Conservation (phyloP, 345 rosid species). For the Abelmoschus esculentus region DNA sequence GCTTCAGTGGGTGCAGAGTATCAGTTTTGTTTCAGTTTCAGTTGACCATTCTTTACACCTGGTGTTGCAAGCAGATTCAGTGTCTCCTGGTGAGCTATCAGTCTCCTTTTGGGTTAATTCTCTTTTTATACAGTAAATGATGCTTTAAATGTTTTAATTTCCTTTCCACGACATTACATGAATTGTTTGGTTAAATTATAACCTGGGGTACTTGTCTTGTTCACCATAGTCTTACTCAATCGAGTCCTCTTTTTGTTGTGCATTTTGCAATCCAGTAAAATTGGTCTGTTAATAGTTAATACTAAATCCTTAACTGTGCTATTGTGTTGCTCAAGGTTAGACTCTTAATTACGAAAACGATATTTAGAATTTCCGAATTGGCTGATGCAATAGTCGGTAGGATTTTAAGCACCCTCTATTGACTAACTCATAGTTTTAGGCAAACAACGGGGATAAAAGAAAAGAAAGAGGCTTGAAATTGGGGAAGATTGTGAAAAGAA, state of each 20-base stretch:
- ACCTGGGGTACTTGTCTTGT: background rate
- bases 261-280: background rate
- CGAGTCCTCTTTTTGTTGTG: background rate
- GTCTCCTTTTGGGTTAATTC: slow-evolving; percentile 2
- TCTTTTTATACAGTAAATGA: background rate
- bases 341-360: no score
- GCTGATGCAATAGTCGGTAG: background rate
- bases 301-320: background rate
- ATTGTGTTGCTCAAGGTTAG: no score
- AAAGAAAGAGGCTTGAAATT: background rate
- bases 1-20: slow-evolving; percentile 97
- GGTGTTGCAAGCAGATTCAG: slow-evolving; percentile 68
- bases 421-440: background rate
- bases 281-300: background rate
- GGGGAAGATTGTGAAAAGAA: background rate
- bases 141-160: background rate
- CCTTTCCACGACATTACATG: background rate
- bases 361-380: no score
- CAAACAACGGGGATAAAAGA: background rate
- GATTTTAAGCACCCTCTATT: background rate
- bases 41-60: slow-evolving; percentile 79
- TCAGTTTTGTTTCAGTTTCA: slow-evolving; percentile 76
- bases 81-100: slow-evolving; percentile 57
- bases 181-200: background rate
- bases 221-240: background rate